Percentiles rank a stretch among this genome's conserved stretches.
Conservation (phyloP, 1,284 basidiomycete species). For the Abortiporus biennis region DNA sequence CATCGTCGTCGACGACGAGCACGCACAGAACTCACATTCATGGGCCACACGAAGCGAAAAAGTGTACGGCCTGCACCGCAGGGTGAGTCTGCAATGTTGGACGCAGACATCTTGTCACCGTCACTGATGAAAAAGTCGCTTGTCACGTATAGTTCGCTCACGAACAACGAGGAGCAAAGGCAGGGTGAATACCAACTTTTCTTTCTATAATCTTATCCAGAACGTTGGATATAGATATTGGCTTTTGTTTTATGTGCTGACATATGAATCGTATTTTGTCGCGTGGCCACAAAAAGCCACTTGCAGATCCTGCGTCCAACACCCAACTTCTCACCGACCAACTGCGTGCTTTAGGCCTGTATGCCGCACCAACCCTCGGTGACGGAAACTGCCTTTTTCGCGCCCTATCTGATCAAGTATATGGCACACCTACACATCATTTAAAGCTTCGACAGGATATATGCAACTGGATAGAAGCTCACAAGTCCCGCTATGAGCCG, state of each 20-base stretch:
- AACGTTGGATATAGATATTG: conserved; percentile 6
- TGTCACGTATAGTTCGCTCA: conserved; percentile 43
- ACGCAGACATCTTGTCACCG: conserved; percentile 4
- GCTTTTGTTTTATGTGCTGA: conserved; percentile 11
- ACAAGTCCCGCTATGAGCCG: conserved; percentile 73
- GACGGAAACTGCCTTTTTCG: conserved; percentile 90
- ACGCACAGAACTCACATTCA: conserved; percentile 8
- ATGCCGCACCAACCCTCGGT: conserved; percentile 73
- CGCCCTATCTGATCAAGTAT: conserved; percentile 75
- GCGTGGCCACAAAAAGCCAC: conserved; percentile 36
- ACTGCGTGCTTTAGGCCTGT: conserved; percentile 68
- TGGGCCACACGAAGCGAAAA: conserved; percentile 29
- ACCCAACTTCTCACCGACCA: conserved; percentile 61
- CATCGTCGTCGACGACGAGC: background rate
- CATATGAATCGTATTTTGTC: conserved; percentile 12
- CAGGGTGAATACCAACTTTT: conserved; percentile 34
- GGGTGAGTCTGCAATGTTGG: conserved; percentile 20
- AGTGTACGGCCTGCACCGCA: conserved; percentile 24
- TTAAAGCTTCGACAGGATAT: conserved; percentile 65
- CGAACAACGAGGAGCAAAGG: conserved; percentile 59
- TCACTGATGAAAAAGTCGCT: conserved; percentile 17
- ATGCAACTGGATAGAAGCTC: conserved; percentile 74
- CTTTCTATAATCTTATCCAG: too few relatives aligned
- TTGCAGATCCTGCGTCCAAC: conserved; percentile 60
- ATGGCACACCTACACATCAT: conserved; percentile 72